These are phyloP conservation scores for Pyrenophora tritici-repentis DNA, from an alignment of 2,329 filamentous ascomycete genomes.

Conservation along the genomic window DNA sequence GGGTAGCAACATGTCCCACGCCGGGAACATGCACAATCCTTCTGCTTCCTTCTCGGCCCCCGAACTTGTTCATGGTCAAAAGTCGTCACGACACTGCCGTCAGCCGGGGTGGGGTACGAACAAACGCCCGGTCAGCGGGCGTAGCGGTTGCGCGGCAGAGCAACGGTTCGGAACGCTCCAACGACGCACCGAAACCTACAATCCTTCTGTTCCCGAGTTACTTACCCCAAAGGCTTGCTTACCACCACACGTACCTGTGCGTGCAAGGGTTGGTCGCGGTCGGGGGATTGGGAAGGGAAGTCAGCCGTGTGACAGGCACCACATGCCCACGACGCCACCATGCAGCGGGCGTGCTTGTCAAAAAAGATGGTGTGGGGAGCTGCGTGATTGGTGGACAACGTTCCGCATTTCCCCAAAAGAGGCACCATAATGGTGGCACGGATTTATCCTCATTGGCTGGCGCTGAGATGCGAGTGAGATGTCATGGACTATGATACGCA, in stretches of 20 bases:
- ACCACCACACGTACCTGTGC: not conserved
- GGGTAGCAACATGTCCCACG: too few species aligned
- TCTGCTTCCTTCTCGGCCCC: not conserved
- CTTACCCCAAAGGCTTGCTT: not conserved
- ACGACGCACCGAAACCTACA: conserved; percentile 8
- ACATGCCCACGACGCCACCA: not conserved
- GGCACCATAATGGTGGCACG: not conserved
- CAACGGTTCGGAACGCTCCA: conserved; percentile 14
- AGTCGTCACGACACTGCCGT: conserved; percentile 2
- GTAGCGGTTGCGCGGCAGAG: conserved; percentile 3
- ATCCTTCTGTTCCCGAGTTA: not conserved
- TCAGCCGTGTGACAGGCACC: not conserved
- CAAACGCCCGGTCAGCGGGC: conserved; percentile 4
- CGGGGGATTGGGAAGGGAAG: too few species aligned
- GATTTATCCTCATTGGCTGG: not conserved
- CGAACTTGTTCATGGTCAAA: too few species aligned
- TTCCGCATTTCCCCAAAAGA: too few species aligned
- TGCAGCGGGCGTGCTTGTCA: not conserved
- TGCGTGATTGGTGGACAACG: not conserved
- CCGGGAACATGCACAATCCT: too few species aligned
- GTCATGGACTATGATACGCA: not conserved
- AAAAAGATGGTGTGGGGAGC: conserved; percentile 6
- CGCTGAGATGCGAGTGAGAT: not conserved
- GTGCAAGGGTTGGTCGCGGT: not conserved
- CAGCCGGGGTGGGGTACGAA: conserved; percentile 1